Conservation (phyloP, 2,329 filamentous ascomycete species). For the Lasiodiplodia sp. region DNA sequence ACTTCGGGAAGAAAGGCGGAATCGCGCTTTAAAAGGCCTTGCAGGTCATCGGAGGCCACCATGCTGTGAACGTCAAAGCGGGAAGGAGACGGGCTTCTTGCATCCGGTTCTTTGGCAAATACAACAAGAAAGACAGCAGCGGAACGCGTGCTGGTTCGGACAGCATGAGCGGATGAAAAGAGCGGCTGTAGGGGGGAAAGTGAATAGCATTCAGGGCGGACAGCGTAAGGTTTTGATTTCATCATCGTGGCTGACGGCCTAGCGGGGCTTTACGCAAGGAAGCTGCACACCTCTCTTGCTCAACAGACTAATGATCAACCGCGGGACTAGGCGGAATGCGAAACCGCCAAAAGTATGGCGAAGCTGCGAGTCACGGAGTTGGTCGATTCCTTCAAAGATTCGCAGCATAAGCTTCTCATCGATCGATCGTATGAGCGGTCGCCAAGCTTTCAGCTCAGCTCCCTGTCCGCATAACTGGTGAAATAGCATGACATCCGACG, state of each 20-base stretch:
- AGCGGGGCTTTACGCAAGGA: constrained; percentile 1
- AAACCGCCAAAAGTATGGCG: constrained; percentile 15
- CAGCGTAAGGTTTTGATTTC: constrained; percentile 11
- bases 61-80: not conserved
- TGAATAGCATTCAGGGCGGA: not conserved
- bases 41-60: constrained; percentile 1
- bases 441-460: not conserved
- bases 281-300: constrained; percentile 7
- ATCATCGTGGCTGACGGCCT: constrained; percentile 5
- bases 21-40: constrained; percentile 11
- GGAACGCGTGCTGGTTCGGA: not conserved
- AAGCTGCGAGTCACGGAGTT: constrained; percentile 9
- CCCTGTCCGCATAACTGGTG: not conserved
- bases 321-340: not conserved
- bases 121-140: too few species aligned
- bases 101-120: not conserved
- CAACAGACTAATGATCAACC: constrained; percentile 1
- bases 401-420: not conserved
- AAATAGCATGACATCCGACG: not conserved
- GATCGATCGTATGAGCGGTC: constrained; percentile 6
- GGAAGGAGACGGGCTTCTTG: not conserved
- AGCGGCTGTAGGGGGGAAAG: not conserved
- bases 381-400: constrained; percentile 3
- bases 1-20: constrained; percentile 13
- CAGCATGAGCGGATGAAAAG: not conserved